Evolutionary conservation across 352 stramenopile genomes (phyloP).

Genomic region (Albugo candida): DNA sequence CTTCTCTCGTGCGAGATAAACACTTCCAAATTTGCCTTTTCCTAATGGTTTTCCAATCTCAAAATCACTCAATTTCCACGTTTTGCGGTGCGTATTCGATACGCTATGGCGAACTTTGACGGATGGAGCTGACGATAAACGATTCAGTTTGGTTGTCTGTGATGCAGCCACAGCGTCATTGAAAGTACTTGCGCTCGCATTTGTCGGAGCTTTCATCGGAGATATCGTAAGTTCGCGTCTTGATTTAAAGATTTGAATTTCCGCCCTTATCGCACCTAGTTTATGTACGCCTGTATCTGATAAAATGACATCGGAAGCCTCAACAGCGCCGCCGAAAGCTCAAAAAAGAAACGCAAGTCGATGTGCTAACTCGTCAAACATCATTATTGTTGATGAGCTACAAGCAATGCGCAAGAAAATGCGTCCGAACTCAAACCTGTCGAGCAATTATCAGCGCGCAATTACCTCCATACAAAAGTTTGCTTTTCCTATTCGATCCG

Average conservation of each 20-base stretch:
- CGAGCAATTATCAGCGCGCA: slow-evolving; percentile 38
- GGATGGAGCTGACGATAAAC: too few relatives aligned
- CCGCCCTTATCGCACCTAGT: too few relatives aligned
- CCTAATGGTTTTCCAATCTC: slow-evolving; percentile 97
- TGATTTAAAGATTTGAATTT: too few relatives aligned
- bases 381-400: slow-evolving; percentile 50
- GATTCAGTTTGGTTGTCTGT: too few relatives aligned
- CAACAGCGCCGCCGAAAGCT: slow-evolving; percentile 1
- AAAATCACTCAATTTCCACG: slow-evolving; percentile 95
- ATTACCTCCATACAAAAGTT: slow-evolving; percentile 50
- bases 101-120: too few relatives aligned
- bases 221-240: too few relatives aligned
- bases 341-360: slow-evolving; percentile 7
- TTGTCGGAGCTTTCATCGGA: too few relatives aligned
- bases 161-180: too few relatives aligned
- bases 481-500: slow-evolving; percentile 19
- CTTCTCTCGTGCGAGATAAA: slow-evolving; percentile 97
- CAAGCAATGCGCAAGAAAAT: slow-evolving; percentile 26
- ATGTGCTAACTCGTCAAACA: slow-evolving; percentile 39
- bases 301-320: slow-evolving; percentile 2
- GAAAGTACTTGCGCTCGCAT: too few relatives aligned
- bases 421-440: slow-evolving; percentile 43
- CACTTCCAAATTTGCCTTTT: slow-evolving; percentile 96
- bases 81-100: slow-evolving; percentile 14
- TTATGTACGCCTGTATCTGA: too few relatives aligned